Evolutionary conservation across 140 eudicot genomes (phyloP), one percentile per base, ranked within the genome.

Genomic region (Flaveria floridana): DNA sequence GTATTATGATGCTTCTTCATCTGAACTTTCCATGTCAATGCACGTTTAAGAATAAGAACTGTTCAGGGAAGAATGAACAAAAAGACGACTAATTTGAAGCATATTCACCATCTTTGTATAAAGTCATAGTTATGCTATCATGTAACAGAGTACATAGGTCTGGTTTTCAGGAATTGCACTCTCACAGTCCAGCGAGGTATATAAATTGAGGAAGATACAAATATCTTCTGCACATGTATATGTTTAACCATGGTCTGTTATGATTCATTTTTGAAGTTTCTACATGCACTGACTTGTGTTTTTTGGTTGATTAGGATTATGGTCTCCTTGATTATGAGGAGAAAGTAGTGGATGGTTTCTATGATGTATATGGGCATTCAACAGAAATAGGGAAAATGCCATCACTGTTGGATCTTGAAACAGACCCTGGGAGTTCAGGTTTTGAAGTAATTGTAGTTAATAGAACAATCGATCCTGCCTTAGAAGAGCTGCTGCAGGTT

Each of bases 341-440:
- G 86, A 95, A 80, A 88, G 90, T 95, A 48, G 89, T 87, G 77
- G 97, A 95, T 70, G 99, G 99, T 57, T 95, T 95, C 82, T 95
- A 87, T 71, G 99, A 91, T 79, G 87, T 89, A 62, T 87, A 80
- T 80, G 87, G 89, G 44, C 78, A 85, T 65, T 83, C 88, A 8
- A 52, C 84, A 39, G 95, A 95, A 65, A 83, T 82, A 75, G 96
- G 85, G 70, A 86, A 86, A 76, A 95, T 95, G 92, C 99, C 99
- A 19, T 91, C 99, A 51, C 78, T 91, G 65, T 48, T 82, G 23
- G 97, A 95, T 72, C 91, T 95, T 79, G 97, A 91, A 79, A 85
- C 87, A 11, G 78, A 85, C 72, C 62, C 81, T 65, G 96, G 88
- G 72, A 83, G 19, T 61, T 88, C 95, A 25, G 91, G 86, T 48